These are phyloP conservation scores for Adansonia gregorii DNA, from an alignment of 441 rosid genomes.

Conservation along the genomic window DNA sequence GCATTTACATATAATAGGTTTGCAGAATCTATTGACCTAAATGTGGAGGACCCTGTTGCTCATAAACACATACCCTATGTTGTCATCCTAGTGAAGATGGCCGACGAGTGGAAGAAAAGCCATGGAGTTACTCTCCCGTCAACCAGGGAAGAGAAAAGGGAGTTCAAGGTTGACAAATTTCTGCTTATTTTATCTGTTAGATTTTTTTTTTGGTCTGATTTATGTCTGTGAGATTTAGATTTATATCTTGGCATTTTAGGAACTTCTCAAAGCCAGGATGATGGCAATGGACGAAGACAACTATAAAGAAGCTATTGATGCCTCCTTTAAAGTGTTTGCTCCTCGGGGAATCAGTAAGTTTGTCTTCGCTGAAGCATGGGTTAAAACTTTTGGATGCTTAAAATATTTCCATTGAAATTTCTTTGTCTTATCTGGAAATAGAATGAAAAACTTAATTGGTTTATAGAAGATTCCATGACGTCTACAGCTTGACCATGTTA, in stretches of 20 bases:
- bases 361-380: conserved; percentile 22
- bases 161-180: conserved; percentile 69
- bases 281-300: conserved; percentile 80
- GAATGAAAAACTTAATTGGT: background rate
- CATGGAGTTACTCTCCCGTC: conserved; percentile 76
- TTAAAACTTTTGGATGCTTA: conserved; percentile 23
- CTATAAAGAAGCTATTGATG: conserved; percentile 83
- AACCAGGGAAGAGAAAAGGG: conserved; percentile 80
- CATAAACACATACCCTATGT: conserved; percentile 94
- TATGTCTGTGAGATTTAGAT: conserved; percentile 32
- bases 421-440: conserved; percentile 29
- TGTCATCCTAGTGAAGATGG: conserved; percentile 78
- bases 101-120: conserved; percentile 76
- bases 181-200: conserved; percentile 20
- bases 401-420: background rate
- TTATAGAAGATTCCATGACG: background rate
- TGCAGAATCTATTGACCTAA: conserved; percentile 76
- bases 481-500: background rate
- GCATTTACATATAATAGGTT: conserved; percentile 47
- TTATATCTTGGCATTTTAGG: conserved; percentile 51
- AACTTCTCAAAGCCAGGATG: conserved; percentile 73
- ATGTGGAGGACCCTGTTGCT: conserved; percentile 64
- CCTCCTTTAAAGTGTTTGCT: conserved; percentile 85
- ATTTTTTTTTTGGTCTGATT: conserved; percentile 29
- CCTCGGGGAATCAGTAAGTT: conserved; percentile 87